Evolutionary conservation across 495 filamentous ascomycete genomes (phyloP).

Genomic region (Hypoxylon intermedium): DNA sequence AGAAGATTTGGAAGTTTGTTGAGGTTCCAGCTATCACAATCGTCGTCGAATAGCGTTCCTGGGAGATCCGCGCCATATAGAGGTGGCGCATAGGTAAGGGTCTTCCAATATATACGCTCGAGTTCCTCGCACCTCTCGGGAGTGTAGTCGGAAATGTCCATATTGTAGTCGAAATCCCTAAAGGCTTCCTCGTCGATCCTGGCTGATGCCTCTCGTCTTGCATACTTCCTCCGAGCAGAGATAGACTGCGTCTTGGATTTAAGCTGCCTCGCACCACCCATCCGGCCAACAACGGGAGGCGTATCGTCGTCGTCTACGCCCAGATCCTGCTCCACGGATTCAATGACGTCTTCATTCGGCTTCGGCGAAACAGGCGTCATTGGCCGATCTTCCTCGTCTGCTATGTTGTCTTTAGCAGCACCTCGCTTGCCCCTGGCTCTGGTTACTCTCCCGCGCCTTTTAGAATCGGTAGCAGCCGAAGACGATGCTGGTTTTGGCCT

Average conservation of each 20-base stretch:
- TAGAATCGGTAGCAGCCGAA: conserved; percentile 29
- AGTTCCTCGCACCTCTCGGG: conserved; percentile 91
- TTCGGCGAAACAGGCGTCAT: conserved; percentile 63
- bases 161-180: conserved; percentile 84
- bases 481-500: conserved; percentile 46
- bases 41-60: conserved; percentile 92
- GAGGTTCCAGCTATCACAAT: conserved; percentile 87
- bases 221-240: conserved; percentile 78
- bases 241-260: conserved; percentile 60
- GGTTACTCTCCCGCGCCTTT: conserved; percentile 51
- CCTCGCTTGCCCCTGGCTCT: conserved; percentile 37
- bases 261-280: conserved; percentile 50
- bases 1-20: conserved; percentile 92
- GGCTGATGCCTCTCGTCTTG: conserved; percentile 73
- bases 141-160: conserved; percentile 85
- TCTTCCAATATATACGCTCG: conserved; percentile 94
- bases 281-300: conserved; percentile 46
- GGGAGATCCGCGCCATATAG: conserved; percentile 97
- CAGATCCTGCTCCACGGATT: conserved; percentile 56
- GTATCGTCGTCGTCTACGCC: conserved; percentile 56
- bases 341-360: conserved; percentile 50
- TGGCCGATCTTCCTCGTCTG: conserved; percentile 53
- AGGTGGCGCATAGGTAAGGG: conserved; percentile 89
- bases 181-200: conserved; percentile 85
- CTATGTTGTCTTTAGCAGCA: conserved; percentile 41